Percentiles rank a stretch among this genome's conserved stretches.
Conservation (phyloP, 805 yeast genomes). For the Candida nitratophila region DNA sequence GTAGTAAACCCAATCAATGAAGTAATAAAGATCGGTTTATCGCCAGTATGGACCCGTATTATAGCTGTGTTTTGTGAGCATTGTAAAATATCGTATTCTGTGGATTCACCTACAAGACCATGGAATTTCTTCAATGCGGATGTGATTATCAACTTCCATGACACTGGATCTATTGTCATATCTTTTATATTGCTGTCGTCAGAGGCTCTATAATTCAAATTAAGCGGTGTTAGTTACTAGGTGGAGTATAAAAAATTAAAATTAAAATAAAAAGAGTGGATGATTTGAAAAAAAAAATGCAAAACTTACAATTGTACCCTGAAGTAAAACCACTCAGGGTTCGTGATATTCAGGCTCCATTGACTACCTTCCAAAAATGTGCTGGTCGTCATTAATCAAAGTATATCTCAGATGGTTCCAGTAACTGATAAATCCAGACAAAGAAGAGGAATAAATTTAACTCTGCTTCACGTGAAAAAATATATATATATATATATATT, state of each 20-base stretch:
- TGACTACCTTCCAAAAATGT: too few species aligned
- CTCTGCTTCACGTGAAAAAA: too few species aligned
- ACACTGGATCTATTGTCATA: conserved; percentile 8
- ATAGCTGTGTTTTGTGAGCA: conserved; percentile 4
- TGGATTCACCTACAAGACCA: conserved; percentile 22
- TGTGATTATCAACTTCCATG: conserved; percentile 21
- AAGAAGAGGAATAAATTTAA: too few species aligned
- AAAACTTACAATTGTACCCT: conserved; percentile 9
- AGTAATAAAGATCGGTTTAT: conserved; percentile 11
- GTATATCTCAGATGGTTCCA: too few species aligned
- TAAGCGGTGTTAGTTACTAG: background rate
- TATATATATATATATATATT: too few species aligned
- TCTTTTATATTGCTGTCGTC: background rate
- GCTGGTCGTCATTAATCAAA: too few species aligned
- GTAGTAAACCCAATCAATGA: conserved; percentile 11
- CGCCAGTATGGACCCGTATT: conserved; percentile 17
- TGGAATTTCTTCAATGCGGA: conserved; percentile 14
- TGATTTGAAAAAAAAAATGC: background rate
- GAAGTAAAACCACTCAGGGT: conserved; percentile 11
- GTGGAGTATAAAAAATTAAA: too few species aligned
- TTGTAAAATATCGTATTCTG: conserved; percentile 19
- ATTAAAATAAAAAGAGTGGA: background rate
- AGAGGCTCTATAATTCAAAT: background rate
- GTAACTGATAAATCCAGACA: too few species aligned
- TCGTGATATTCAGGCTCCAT: conserved; percentile 3